Base-by-base conservation (phyloP, 2,329 filamentous ascomycete species). In the Alternaria rosae region DNA sequence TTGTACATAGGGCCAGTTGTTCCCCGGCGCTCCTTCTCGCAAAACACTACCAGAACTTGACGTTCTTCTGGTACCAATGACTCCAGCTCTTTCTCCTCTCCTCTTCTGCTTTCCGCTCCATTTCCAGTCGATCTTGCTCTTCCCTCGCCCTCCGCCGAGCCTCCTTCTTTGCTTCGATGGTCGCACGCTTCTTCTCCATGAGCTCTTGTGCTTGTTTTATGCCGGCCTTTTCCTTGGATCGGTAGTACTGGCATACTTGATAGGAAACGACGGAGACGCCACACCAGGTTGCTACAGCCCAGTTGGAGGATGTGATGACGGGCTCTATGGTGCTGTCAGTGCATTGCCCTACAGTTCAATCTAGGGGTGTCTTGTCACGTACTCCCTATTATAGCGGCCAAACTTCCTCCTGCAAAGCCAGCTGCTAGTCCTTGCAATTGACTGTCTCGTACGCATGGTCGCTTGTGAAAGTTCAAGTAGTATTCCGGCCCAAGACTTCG, bases 201-300 rank as follows among this genome's bases (percentile, higher is more conserved):
- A 95, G 87, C 76, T 97, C 92, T 57, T 97, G 90, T 5, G 92
- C 92, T 67, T 93, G 85, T 78, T 91, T 91, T 89, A 99, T 94
- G 65, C 92, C 91, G 64, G 89, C 88, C 71, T 90, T 87, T 80
- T 98, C 94, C 63, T 90, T 85, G 50, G 87, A 84, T 61, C 93
- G 86, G 64, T 87, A 86, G 69, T 89, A 89, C 74, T 93, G 89
- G 81, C 94, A 98, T 74, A 91, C 93, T 80, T 97, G 92, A 80
- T 93, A 95, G 53, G 90, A 90, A 28, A 86, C 85, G 48, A 91
- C 83, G n/a, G 91, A 89, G 7, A 86, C 87, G 20, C 91, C 76
- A 23, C 90, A 84, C 77, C 95, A 97, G 35, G 88, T 85, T 7
- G 89, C 92, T 6, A 95, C 93, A 0, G 93, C 93, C 91, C 92